Conservation (phyloP, 352 stramenopile genomes). For the Pythium monospermum region DNA sequence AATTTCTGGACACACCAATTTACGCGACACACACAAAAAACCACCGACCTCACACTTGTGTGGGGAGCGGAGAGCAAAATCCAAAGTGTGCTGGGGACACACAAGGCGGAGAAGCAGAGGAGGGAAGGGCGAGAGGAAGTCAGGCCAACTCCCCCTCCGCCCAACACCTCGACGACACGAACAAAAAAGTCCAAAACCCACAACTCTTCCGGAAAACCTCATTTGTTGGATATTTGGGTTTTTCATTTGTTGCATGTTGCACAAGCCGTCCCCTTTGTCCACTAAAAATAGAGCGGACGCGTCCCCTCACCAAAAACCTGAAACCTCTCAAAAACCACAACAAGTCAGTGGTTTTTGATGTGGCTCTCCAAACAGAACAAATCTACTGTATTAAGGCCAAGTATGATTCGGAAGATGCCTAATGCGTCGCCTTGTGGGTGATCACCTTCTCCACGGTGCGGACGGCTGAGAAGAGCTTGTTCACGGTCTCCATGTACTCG, state of each 20-base stretch:
- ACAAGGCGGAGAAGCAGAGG: conserved; percentile 2
- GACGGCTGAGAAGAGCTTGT: conserved; percentile 81
- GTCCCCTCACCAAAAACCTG: not conserved
- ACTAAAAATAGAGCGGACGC: not conserved
- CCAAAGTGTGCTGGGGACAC: conserved; percentile 28
- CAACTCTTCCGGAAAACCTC: not conserved
- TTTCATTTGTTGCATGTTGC: not conserved
- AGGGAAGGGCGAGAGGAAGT: not conserved
- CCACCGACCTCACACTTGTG: not conserved
- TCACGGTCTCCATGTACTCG: conserved; percentile 88
- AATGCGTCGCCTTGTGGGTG: conserved; percentile 26
- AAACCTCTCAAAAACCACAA: conserved; percentile 1
- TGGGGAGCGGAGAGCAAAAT: conserved; percentile 31
- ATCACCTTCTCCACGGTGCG: conserved; percentile 83
- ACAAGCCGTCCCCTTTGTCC: too few species aligned
- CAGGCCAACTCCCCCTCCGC: too few species aligned
- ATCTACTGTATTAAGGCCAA: not conserved
- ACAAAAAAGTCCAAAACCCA: conserved; percentile 13
- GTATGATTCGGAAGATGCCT: too few species aligned
- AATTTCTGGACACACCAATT: not conserved
- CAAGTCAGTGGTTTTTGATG: conserved; percentile 6
- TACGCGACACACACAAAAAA: conserved; percentile 1
- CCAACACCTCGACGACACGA: too few species aligned
- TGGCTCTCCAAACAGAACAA: not conserved
- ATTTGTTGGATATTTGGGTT: conserved; percentile 15